Base-by-base conservation (phyloP, 306 rosid genomes). In the Carpinus fangiana region DNA sequence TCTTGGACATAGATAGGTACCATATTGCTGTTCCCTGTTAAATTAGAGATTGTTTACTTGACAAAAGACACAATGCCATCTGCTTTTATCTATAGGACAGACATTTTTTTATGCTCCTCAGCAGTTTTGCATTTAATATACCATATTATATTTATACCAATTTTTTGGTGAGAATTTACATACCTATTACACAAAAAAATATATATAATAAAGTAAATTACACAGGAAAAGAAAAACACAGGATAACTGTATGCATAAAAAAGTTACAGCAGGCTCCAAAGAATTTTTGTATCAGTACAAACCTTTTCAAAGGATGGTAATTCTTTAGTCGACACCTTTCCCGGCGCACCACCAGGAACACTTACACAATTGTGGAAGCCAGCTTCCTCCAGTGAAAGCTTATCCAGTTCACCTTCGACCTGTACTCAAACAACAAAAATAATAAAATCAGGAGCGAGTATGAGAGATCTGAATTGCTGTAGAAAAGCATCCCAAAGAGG, bases 401-500 rank as follows among this genome's bases (percentile, higher is more conserved):
- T 94, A 79, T 94, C 98, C 67, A 88, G 70, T 84, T 94, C 98
- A 70, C 98, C 97, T 81, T 94, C 98, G 73, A 92, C 98, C 97
- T 94, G 82, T 74, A 34, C 61, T 64, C 74, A 78, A 75, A 75
- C 69, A 81, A 47, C 50, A 69, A 67, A 84, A 65, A 1, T 0
- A 54, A 54, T 18, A 41, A 18, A 61, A 54, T 68, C 50, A 69
- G 45, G 36, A 38, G 45, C 11, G 54, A 17, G 47, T 3, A 26
- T 8, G 8, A 38, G 7, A 43, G 41, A 59, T 47, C 31, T 5
- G 8, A 34, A 53, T 16, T 34, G 41, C 48, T 7, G 46, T 47
- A n/a, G 61, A 61, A 71, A 2, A 67, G 80, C 74, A 70, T 61
- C 21, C 55, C 70, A 76, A 64, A 78, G 69, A 76, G 73, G 76